Conservation (phyloP, 257 asterid genomes). For the Nicotiana attenuata region DNA sequence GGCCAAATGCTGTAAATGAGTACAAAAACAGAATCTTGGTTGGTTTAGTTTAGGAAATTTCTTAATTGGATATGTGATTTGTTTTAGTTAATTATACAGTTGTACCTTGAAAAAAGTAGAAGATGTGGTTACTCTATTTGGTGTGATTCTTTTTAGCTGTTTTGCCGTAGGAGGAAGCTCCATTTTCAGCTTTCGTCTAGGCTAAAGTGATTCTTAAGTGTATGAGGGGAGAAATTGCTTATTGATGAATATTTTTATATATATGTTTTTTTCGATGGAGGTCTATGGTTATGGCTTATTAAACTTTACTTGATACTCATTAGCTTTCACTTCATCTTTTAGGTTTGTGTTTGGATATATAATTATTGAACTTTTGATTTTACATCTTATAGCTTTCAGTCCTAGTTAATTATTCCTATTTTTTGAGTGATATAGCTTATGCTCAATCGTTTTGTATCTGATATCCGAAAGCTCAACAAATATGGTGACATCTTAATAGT, state of each 20-base stretch:
- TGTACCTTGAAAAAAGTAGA: neutral
- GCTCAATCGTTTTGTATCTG: neutral
- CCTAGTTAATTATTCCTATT: neutral
- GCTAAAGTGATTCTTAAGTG: neutral
- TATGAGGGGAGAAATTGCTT: neutral
- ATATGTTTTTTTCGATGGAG: neutral
- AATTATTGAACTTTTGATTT: neutral
- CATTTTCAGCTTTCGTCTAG: too few relatives aligned
- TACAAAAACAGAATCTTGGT: neutral
- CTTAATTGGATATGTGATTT: neutral
- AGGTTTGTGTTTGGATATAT: neutral
- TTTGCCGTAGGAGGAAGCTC: neutral
- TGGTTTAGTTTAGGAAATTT: slow-evolving; percentile 7
- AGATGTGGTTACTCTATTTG: neutral
- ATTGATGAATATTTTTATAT: neutral
- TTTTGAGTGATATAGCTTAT: neutral
- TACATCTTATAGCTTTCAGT: neutral
- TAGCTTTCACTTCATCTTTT: neutral
- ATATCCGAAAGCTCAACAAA: neutral
- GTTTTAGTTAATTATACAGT: neutral
- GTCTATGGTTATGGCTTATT: neutral
- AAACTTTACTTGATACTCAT: too few relatives aligned
- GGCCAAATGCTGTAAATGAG: slow-evolving; percentile 81
- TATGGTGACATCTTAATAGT: neutral
- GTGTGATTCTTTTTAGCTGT: neutral